Conservation (phyloP, 2,329 filamentous ascomycete genomes). For the Penicillium griseofulvum region DNA sequence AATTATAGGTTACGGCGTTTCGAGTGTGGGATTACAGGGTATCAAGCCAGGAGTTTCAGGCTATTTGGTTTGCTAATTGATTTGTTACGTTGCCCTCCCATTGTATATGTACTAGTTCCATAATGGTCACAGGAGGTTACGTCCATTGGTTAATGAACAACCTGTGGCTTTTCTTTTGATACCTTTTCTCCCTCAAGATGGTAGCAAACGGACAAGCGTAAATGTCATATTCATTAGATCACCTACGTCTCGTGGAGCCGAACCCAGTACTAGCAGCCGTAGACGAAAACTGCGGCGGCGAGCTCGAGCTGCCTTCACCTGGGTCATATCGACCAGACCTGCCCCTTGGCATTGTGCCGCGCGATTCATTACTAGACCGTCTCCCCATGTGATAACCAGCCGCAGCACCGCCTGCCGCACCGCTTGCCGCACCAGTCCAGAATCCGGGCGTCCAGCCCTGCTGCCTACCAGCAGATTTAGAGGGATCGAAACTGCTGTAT, state of each 20-base stretch:
- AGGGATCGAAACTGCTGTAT: constrained; percentile 34
- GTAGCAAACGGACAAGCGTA: not conserved
- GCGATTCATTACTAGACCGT: constrained; percentile 16
- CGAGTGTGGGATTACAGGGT: not conserved
- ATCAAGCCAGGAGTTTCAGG: constrained; percentile 5
- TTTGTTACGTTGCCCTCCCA: not conserved
- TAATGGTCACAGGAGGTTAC: not conserved
- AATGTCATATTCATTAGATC: constrained; percentile 4
- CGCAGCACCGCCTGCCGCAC: constrained; percentile 41
- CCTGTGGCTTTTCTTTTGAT: not conserved
- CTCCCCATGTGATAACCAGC: constrained; percentile 44
- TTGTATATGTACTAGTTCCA: not conserved
- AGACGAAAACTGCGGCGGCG: constrained; percentile 35
- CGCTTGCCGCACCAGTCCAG: constrained; percentile 46
- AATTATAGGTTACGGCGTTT: constrained; percentile 7
- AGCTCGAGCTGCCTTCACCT: constrained; percentile 35
- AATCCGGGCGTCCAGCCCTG: constrained; percentile 48
- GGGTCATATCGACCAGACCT: constrained; percentile 22
- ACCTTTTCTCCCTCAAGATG: not conserved
- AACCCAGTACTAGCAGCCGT: constrained; percentile 43
- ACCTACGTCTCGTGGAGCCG: constrained; percentile 45
- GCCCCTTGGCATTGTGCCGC: constrained; percentile 14
- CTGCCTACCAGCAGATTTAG: constrained; percentile 11
- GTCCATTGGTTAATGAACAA: no score
- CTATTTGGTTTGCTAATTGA: constrained; percentile 1